Percentiles rank a stretch among this genome's conserved stretches.
These are phyloP conservation scores for Starmerella bombi DNA, from an alignment of 805 yeast genomes.

Conservation along the genomic window DNA sequence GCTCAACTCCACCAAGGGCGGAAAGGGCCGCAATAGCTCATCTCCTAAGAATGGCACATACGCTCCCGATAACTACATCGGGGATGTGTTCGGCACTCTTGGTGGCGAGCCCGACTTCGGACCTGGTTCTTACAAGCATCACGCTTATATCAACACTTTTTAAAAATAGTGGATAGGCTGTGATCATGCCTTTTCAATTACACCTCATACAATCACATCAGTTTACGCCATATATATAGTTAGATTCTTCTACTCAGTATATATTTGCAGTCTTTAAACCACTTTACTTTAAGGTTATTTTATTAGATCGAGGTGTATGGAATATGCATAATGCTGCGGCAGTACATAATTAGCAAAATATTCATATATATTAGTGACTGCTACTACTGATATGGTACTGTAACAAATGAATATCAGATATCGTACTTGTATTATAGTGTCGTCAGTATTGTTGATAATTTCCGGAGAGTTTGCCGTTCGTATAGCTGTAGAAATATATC, in stretches of 20 bases:
- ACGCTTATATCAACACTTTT: constrained; percentile 4
- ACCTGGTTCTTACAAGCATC: constrained; percentile 10
- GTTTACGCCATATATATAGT: neutral
- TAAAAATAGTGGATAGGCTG: neutral
- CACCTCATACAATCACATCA: constrained; percentile 23
- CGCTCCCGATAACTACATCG: constrained; percentile 43
- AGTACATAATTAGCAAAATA: no score
- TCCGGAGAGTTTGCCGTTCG: no score
- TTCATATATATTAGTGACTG: no score
- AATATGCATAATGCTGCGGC: no score
- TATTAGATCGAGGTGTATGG: no score
- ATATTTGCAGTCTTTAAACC: no score
- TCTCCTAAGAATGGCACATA: constrained; percentile 13
- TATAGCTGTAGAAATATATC: no score
- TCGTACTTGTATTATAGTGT: no score
- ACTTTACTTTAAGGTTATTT: no score
- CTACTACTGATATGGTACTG: no score
- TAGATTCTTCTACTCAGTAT: neutral
- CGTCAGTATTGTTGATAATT: no score
- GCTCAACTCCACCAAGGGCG: constrained; percentile 3
- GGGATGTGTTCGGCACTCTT: constrained; percentile 46
- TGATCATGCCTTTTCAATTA: constrained; percentile 32
- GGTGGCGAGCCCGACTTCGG: constrained; percentile 34
- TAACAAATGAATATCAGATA: no score
- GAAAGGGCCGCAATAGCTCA: constrained; percentile 29